Base-by-base conservation (phyloP, 371 early-diverging fungal genomes). In the Circinella umbellata region DNA sequence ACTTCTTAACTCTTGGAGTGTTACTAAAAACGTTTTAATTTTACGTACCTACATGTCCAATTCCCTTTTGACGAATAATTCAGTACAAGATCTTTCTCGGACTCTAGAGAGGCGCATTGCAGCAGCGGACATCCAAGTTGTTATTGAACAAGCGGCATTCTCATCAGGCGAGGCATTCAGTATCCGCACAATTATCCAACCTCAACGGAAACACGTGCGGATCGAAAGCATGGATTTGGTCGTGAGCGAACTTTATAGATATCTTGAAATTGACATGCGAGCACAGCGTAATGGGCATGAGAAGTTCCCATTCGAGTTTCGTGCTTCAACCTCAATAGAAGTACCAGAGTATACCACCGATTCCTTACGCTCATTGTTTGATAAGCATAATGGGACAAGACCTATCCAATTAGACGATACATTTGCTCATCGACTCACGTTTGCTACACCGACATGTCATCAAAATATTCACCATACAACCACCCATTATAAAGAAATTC, bases 111-210 rank as follows among this genome's bases (percentile, higher is more conserved):
- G 80, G 54, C 72, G 75, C 35, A 68, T 75, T 64, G 64, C 68
- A 0, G 69, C 68, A 35, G 78, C 74, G 18, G 80, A 82, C 51
- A 69, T 82, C 37, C 80, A 82, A 68, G 69, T 82, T 2, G 34
- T 78, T 9, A 74, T 82, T 53, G 82, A 82, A 66, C 74, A 76
- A 51, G 82, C 80, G 9, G 82, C 82, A 2, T 82, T 82, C 64
- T 80, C 82, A 11, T 66, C 80, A 1, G 82, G 82, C 10, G 82
- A 82, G 34, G 51, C 80, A 6, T 82, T 82, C 49, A 76, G 78
- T 55, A 70, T 80, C 47, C 74, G 82, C 11, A 61, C 70, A 37
- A 68, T 80, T 35, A 67, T 82, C 57, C 76, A 82, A 66, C 82
- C 82, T 14, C 78, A 76, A 51, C 67, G 68, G 14, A 82, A 82